Evolutionary conservation across 2,329 filamentous ascomycete genomes (phyloP).

Genomic region (Fusarium nanum): DNA sequence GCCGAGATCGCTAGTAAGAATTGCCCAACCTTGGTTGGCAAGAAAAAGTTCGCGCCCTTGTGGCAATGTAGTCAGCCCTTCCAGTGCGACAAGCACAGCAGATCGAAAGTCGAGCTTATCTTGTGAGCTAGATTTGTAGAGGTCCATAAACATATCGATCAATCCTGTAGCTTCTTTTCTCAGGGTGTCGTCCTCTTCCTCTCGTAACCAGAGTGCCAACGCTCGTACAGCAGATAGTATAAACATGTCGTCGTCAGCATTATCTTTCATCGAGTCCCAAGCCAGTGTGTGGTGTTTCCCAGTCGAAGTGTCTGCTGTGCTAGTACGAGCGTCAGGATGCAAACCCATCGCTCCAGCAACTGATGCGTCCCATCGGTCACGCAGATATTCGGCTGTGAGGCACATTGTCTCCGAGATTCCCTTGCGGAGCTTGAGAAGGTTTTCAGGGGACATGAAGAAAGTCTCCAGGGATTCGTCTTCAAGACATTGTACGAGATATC

Average conservation of each 20-base stretch:
- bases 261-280: constrained; percentile 67
- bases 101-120: constrained; percentile 65
- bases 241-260: constrained; percentile 66
- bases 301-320: constrained; percentile 56
- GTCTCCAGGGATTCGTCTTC: constrained; percentile 59
- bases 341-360: constrained; percentile 71
- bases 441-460: constrained; percentile 66
- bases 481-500: constrained; percentile 65
- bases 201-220: constrained; percentile 74
- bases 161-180: constrained; percentile 68
- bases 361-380: constrained; percentile 76
- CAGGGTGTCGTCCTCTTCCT: constrained; percentile 72
- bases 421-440: constrained; percentile 70
- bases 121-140: constrained; percentile 61
- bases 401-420: constrained; percentile 72
- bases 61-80: constrained; percentile 65
- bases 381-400: constrained; percentile 71
- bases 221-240: constrained; percentile 68
- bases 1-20: constrained; percentile 63
- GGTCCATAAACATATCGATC: constrained; percentile 71
- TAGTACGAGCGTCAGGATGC: constrained; percentile 65
- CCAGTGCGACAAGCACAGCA: constrained; percentile 68
- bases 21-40: constrained; percentile 64
- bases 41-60: constrained; percentile 62
- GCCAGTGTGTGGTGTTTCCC: constrained; percentile 62